phyloP scores from a whole-genome alignment of 768 basidiomycete genomes.

The Mycena maculata region DNA sequence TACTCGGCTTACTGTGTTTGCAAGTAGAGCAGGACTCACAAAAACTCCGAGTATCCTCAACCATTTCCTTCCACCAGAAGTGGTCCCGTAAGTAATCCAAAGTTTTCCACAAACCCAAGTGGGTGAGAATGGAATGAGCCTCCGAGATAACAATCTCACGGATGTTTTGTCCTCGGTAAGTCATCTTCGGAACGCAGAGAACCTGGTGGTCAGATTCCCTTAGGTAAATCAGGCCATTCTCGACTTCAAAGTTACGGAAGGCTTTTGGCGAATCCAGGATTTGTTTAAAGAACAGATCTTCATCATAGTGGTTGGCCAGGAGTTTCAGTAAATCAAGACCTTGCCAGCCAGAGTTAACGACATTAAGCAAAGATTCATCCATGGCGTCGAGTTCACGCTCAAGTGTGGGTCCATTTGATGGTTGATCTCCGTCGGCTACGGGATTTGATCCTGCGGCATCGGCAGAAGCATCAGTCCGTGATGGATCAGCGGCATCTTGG shows the following conservation, averaged over 20 bases:
- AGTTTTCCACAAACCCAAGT: constrained; percentile 41
- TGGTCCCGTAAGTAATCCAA: constrained; percentile 31
- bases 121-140: constrained; percentile 41
- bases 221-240: too few relatives aligned
- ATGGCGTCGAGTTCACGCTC: too few relatives aligned
- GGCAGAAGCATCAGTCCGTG: too few relatives aligned
- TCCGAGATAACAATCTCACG: constrained; percentile 40
- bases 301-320: not conserved
- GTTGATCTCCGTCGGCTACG: too few relatives aligned
- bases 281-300: constrained; percentile 17
- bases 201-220: too few relatives aligned
- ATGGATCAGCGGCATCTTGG: too few relatives aligned
- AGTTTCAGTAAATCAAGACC: constrained; percentile 12
- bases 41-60: constrained; percentile 17
- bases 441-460: too few relatives aligned
- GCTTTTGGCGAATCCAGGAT: too few relatives aligned
- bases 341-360: constrained; percentile 21
- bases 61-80: constrained; percentile 29
- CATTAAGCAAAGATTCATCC: not conserved
- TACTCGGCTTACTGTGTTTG: constrained; percentile 18
- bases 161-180: constrained; percentile 7
- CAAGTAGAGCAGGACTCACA: constrained; percentile 29
- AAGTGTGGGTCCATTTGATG: too few relatives aligned
- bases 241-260: too few relatives aligned
- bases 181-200: not conserved